Base-by-base conservation (phyloP, 228 moss, liverwort and hornwort species). In the Sphagnum fallax region DNA sequence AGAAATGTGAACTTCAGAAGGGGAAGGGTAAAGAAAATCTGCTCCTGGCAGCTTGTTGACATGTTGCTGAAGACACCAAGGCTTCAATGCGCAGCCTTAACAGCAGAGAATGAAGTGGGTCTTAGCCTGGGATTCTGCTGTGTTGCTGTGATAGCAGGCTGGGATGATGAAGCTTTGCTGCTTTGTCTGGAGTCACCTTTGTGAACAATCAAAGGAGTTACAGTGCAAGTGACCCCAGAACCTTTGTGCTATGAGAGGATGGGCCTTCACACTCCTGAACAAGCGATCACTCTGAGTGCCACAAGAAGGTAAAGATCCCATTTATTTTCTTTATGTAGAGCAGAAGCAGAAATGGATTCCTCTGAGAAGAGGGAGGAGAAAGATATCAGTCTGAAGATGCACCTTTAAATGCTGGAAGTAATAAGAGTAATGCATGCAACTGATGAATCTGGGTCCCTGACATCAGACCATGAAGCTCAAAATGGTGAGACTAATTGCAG, bases 81-180 rank as follows among this genome's bases (percentile, higher is more conserved):
- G 67, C 65, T 12, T 69, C 80, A 73, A 48, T 67, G 67, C 18
- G 1, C 70, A n/a, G 53, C 48, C 47, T 73, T 67, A 52, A 49
- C 50, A 64, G 83, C 51, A 60, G 72, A 49, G 14, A 78, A 75
- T 67, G 60, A 69, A 16, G 69, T 61, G 53, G 65, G 73, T n/a
- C 73, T 92, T 1, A 92, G 88, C 63, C 94, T 92, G 6, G 87
- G 82, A 7, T 95, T 95, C 60, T 83, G 90, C 47, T 85, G 81
- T 8, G 92, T 82, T 49, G 94, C 85, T 69, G 94, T 92, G 47
- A 77, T 87, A 79, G 94, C 94, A 10, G 94, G 94, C 48, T 95
- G 94, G 94, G 92, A 95, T 80, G 88, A 90, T 8, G 88, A 90
- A 65, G 73, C 92, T 32, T 70, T 95, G 65, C 62, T 90, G 16